Base-by-base conservation (phyloP, 495 filamentous ascomycete species). In the Aspergillus sparsus region DNA sequence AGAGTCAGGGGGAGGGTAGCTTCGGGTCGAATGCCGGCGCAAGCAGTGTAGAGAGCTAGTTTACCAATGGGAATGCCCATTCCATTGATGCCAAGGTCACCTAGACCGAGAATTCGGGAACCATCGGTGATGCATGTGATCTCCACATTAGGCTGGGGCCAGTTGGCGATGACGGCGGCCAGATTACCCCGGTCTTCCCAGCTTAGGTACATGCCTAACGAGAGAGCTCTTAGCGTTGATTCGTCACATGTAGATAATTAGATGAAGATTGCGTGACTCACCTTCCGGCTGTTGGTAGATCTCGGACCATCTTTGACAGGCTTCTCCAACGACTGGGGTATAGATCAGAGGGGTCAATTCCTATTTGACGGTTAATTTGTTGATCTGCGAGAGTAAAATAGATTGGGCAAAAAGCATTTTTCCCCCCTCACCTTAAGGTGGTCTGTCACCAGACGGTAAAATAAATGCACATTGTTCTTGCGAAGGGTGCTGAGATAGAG, bases 1-100 rank as follows among this genome's bases (percentile, higher is more conserved):
- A 98, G 79, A 18, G 90, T 93, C 71, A 98, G 85, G 57, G 94
- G 94, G 32, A 98, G 86, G 13, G 93, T 97, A 71, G 87, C 87
- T 60, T 92, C 86, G 47, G 94, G 94, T 72, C 93, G 86, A 76
- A 98, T 98, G 71, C 94, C 93, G 53, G 94, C 94, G 66, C 94
- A 96, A n/a, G 87, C 91, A 41, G 89, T 94, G 79, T 98, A 98
- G 52, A 98, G 82, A 49, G 92, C 86, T 58, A 98, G 78, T 77
- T 98, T 97, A 60, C 94, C 91, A 66, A 98, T 93, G 61, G 94
- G 92, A 76, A 98, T 98, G 57, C 94, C 94, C 84, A 98, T 96
- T 60, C 94, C 94, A 73, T 97, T 96, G 58, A 98, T 87, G 62
- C 94, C 94, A 61, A 98, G 86, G 75, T 98, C 94, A 53, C 94